Evolutionary conservation across 257 asterid species (phyloP).

Genomic region (Solanum sejunctum): DNA sequence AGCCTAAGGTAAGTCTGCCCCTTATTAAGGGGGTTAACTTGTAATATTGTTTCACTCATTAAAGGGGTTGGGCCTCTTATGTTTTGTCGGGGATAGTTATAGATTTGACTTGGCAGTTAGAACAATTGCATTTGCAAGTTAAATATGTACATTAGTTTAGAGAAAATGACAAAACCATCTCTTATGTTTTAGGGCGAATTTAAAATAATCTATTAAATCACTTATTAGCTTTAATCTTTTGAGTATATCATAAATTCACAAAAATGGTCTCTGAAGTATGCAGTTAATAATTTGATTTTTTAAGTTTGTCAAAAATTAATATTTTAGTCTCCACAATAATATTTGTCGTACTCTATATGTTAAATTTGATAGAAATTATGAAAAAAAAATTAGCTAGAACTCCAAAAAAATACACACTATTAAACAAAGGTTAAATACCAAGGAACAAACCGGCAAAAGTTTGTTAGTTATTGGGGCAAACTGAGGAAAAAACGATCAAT

Average conservation of each 20-base stretch:
- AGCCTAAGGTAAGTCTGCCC: too few relatives aligned
- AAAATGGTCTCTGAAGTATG: neutral
- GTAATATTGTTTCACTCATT: neutral
- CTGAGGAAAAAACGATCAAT: neutral
- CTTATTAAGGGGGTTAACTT: neutral
- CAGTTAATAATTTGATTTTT: neutral
- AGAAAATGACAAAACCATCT: neutral
- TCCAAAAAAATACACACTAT: neutral
- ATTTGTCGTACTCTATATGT: neutral
- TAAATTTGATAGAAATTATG: neutral
- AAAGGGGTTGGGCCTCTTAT: neutral
- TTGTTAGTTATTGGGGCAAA: neutral
- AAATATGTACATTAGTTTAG: neutral
- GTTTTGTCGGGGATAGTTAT: neutral
- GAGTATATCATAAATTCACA: neutral
- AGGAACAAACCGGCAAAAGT: neutral
- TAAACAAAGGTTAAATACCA: neutral
- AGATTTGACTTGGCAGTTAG: neutral
- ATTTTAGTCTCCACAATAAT: neutral
- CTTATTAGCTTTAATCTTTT: neutral
- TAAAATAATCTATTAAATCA: too few relatives aligned
- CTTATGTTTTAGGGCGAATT: too few relatives aligned
- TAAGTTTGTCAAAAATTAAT: too few relatives aligned
- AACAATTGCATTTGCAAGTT: neutral
- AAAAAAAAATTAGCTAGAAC: neutral